Percentiles rank a stretch among this genome's conserved stretches.
phyloP scores from a whole-genome alignment of 2,329 filamentous ascomycete genomes.

The Ophiostoma piceae region DNA sequence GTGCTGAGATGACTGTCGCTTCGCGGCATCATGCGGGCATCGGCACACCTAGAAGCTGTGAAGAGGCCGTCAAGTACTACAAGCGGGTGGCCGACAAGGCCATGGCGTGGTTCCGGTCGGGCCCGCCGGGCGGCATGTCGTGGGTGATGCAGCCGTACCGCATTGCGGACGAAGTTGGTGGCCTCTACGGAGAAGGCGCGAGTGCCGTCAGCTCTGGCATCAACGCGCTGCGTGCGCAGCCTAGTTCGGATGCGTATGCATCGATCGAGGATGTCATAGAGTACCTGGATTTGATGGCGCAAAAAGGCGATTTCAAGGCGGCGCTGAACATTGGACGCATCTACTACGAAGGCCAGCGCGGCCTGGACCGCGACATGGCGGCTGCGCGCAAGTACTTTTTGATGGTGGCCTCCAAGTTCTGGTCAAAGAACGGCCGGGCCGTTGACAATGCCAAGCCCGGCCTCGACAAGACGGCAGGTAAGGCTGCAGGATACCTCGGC shows the following conservation, averaged over 20 bases:
- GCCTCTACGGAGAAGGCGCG: slow-evolving; percentile 91
- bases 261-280: slow-evolving; percentile 91
- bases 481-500: slow-evolving; percentile 80
- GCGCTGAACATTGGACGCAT: slow-evolving; percentile 80
- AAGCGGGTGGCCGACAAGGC: slow-evolving; percentile 91
- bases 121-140: slow-evolving; percentile 78
- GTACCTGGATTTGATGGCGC: slow-evolving; percentile 82
- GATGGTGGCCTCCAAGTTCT: slow-evolving; percentile 72
- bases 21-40: slow-evolving; percentile 83
- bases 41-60: slow-evolving; percentile 78
- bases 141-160: slow-evolving; percentile 75
- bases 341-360: slow-evolving; percentile 80
- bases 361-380: slow-evolving; percentile 65
- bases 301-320: slow-evolving; percentile 83
- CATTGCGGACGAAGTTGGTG: slow-evolving; percentile 84
- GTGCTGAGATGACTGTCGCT: slow-evolving; percentile 88
- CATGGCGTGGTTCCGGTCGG: slow-evolving; percentile 78
- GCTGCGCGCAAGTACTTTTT: slow-evolving; percentile 77
- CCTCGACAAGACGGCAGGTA: slow-evolving; percentile 73
- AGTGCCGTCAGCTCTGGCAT: slow-evolving; percentile 82
- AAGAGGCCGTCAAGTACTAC: slow-evolving; percentile 80
- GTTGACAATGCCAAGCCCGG: slow-evolving; percentile 63
- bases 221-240: slow-evolving; percentile 68
- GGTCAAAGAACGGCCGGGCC: slow-evolving; percentile 70
- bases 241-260: slow-evolving; percentile 74